Evolutionary conservation across 345 rosid species (phyloP), one percentile per base, ranked within the genome.

Genomic region (Cardamine resedifolia): DNA sequence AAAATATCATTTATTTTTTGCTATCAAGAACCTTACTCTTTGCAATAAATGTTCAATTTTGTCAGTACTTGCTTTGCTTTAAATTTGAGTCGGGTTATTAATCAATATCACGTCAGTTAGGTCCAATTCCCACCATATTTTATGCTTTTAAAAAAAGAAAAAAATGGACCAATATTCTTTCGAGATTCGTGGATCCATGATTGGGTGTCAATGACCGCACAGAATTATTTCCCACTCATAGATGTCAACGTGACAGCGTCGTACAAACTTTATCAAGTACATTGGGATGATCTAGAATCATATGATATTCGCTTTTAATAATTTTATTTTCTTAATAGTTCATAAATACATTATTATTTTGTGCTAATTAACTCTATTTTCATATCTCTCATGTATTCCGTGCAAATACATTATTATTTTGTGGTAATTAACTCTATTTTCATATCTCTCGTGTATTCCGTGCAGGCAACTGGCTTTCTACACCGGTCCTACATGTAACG

Each of bases 401-500:
- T n/a, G n/a, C n/a, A 15, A 43, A 3, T 14, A 53, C 38, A 7
- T 28, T 49, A 10, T 14, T 43, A 21, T 11, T 38, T 2, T 28
- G 41, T 75, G 63, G 31, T 60, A 10, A 45, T 28, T 67, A 10
- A 45, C 51, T 31, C 1, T 62, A 7, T 62, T 20, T 24, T 68
- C 3, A 69, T 24, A 26, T 53, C 3, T 63, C 41, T 65, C 63
- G 72, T 58, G 72, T 36, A 23, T 71, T 43, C 3, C 30, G 39
- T 81, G 77, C 92, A 96, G 99, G 85, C 97, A 95, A 76, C 81
- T 95, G 58, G 87, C 99, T 60, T 90, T 31, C 75, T 92, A 73
- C 79, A 95, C 96, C 1, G 97, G 97, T 14, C 96, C 99, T 8
- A 88, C 97, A 86, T 92, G 99, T 95, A 83, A 76, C 49, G 75